Base-by-base conservation (phyloP, 2,329 filamentous ascomycete species). In the Sporothrix curviconia region DNA sequence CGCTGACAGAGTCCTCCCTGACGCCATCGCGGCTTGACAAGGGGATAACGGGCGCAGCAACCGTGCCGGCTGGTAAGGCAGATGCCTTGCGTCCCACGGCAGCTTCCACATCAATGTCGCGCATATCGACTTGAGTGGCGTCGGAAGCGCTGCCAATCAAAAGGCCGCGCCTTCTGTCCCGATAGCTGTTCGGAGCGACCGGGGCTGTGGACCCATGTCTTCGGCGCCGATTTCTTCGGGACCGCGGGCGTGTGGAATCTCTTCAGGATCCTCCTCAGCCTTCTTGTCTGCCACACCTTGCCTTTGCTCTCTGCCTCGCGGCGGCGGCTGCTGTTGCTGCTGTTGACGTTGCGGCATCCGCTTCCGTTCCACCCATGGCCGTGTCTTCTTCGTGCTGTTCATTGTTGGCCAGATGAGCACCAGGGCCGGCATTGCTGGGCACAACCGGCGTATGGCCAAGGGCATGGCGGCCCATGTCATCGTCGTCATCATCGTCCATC, bases 151-250 rank as follows among this genome's bases (percentile, higher is more conserved):
- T 57, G 40, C 59, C 59, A 39, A 58, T 60, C 44, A 58, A 19
- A 6, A 55, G 59, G 6, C 39, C 15, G 19, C 19, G 24, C 12
- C 32, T 32, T 17, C 42, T 36, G 17, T 72, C 14, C 8, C 11
- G n/a, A 14, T 28, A 67, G 58, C 70, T 69, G 52, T 68, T 72
- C 28, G 70, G 68, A 15, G 69, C 73, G 54, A n/a, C n/a, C n/a
- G n/a, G n/a, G 62, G 73, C 71, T 89, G 92, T 9, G 89, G 85
- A 0, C 94, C 94, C 63, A 90, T 87, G 68, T 99, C 94, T 64
- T 89, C 85, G 59, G 91, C 84, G 4, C 92, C 92, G 52, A 97
- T 87, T 64, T 90, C 80, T 30, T 90, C 84, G 0, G 94, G 94
- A 0, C 92, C 92, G 40, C 90, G 81, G 0, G 89, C 90, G 71